Evolutionary conservation across 129 eudicot genomes (phyloP).

Genomic region (Chrysanthemum makinoi): DNA sequence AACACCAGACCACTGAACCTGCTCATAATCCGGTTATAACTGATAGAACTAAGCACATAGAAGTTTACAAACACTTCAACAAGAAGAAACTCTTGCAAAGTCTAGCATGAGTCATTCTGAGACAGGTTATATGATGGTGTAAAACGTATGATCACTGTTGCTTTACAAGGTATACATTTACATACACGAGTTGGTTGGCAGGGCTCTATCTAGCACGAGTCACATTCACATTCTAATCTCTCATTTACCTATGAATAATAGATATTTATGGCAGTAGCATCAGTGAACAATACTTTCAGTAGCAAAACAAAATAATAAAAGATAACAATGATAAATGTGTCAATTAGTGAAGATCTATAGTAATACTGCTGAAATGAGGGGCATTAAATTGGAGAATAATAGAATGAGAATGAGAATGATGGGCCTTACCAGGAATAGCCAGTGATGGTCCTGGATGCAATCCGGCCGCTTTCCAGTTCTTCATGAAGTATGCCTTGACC

Average conservation of each 20-base stretch:
- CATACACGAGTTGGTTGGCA: not conserved
- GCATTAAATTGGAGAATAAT: not conserved
- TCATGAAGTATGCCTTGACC: not conserved
- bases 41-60: no score
- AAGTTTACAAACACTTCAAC: no score
- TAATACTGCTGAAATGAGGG: not conserved
- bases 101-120: no score
- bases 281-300: not conserved
- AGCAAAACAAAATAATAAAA: not conserved
- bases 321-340: no score
- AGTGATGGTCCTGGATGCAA: no score
- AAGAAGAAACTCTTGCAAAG: no score
- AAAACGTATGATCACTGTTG: not conserved
- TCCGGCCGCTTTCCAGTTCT: not conserved
- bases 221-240: not conserved
- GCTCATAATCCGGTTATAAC: no score
- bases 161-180: not conserved
- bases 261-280: not conserved
- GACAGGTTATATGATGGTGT: no score
- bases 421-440: no score
- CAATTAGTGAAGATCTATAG: not conserved
- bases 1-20: no score
- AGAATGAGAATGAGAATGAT: not conserved
- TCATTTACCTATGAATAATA: not conserved
- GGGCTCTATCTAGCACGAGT: not conserved